A percentile compares a stretch with the other conserved stretches of the same genome.
Conservation (phyloP, 2,329 filamentous ascomycete genomes). For the Aspergillus sp. region DNA sequence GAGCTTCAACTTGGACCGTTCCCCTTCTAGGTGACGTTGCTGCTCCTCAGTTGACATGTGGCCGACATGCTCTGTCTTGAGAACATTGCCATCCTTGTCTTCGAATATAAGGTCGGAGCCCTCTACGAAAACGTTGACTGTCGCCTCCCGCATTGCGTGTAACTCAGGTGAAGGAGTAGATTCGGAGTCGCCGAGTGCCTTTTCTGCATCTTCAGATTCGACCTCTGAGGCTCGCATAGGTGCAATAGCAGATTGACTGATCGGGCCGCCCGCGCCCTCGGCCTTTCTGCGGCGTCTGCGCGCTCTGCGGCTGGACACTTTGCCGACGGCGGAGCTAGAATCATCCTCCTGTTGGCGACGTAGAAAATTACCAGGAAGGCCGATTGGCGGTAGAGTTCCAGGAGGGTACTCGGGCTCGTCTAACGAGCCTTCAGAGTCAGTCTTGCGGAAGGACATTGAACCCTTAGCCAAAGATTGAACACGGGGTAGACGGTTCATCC, state of each 20-base stretch:
- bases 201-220: conserved; percentile 26
- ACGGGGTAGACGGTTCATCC: conserved; percentile 90
- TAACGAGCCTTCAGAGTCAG: conserved; percentile 62
- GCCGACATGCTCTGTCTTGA: conserved; percentile 61
- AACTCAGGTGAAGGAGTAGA: neutral
- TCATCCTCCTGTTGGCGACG: conserved; percentile 79
- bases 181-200: conserved; percentile 19
- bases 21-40: conserved; percentile 55
- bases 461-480: conserved; percentile 81
- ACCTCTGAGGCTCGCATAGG: conserved; percentile 53
- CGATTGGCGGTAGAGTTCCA: conserved; percentile 70
- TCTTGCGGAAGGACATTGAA: conserved; percentile 69
- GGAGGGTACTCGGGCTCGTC: conserved; percentile 62
- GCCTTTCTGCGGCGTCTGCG: conserved; percentile 65
- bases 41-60: conserved; percentile 57
- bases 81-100: conserved; percentile 81
- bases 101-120: conserved; percentile 78
- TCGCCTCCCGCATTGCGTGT: conserved; percentile 30
- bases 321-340: conserved; percentile 54
- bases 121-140: conserved; percentile 75
- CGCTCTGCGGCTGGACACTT: conserved; percentile 52
- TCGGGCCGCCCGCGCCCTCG: conserved; percentile 79
- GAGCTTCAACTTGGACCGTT: conserved; percentile 54
- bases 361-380: conserved; percentile 73
- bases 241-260: conserved; percentile 85